These are phyloP conservation scores for Aspergillus leporis DNA, from an alignment of 495 filamentous ascomycete species.

Conservation along the genomic window DNA sequence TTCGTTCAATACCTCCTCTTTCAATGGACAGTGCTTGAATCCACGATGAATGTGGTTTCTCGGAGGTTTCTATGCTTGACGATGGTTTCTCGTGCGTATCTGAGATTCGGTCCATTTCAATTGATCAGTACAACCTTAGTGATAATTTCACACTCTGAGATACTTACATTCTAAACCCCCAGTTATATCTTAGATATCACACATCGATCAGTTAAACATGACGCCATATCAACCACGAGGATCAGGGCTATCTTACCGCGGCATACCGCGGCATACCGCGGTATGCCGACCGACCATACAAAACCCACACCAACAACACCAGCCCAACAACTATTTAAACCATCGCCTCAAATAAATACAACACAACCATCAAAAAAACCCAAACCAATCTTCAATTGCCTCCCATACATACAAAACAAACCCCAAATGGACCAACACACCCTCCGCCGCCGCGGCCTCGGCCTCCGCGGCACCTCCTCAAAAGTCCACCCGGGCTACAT, in stretches of 20 bases:
- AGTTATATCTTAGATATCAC: conserved; percentile 20
- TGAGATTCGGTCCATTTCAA: not conserved
- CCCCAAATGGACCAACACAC: conserved; percentile 44
- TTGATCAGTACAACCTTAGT: not conserved
- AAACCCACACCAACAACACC: not conserved
- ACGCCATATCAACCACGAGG: conserved; percentile 19
- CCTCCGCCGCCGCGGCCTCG: conserved; percentile 42
- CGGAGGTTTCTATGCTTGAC: not conserved
- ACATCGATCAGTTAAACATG: conserved; percentile 38
- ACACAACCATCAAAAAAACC: not conserved
- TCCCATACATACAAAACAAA: not conserved
- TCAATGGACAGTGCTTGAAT: conserved; percentile 54
- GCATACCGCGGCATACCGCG: conserved; percentile 33
- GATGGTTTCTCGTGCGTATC: conserved; percentile 5
- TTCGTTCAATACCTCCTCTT: conserved; percentile 64
- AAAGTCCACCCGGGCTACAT: conserved; percentile 42
- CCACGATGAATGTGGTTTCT: not conserved
- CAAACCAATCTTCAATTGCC: no score
- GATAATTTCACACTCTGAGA: not conserved
- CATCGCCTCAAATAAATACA: not conserved
- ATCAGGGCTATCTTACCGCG: conserved; percentile 23
- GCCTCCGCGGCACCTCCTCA: conserved; percentile 43
- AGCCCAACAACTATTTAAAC: not conserved
- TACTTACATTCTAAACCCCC: not conserved
- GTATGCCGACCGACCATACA: conserved; percentile 26